These are phyloP conservation scores for Parafenestella ontariensis DNA, from an alignment of 2,329 filamentous ascomycete species.

Conservation along the genomic window DNA sequence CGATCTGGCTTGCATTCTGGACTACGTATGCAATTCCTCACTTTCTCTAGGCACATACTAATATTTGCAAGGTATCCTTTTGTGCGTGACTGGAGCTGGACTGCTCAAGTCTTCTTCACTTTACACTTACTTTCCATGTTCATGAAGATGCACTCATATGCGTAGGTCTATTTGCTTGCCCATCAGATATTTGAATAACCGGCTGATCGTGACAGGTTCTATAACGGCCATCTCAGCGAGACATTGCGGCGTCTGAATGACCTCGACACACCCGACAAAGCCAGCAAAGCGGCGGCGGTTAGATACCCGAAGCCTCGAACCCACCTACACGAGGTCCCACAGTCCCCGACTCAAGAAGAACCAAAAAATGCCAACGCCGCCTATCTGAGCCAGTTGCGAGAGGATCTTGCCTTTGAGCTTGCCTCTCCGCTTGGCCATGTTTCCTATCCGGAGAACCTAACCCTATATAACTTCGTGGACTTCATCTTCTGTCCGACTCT, in stretches of 20 bases:
- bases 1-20: slow-evolving; percentile 81
- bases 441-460: slow-evolving; percentile 90
- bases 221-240: slow-evolving; percentile 93
- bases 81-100: slow-evolving; percentile 90
- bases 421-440: slow-evolving; percentile 88
- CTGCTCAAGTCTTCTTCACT: slow-evolving; percentile 91
- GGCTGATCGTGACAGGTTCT: slow-evolving; percentile 67
- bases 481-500: slow-evolving; percentile 92
- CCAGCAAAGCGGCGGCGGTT: slow-evolving; percentile 73
- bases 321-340: slow-evolving; percentile 63
- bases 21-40: slow-evolving; percentile 60
- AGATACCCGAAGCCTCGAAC: slow-evolving; percentile 67
- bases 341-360: slow-evolving; percentile 54
- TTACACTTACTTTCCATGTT: slow-evolving; percentile 89
- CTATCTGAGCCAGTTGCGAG: slow-evolving; percentile 71
- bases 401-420: slow-evolving; percentile 87
- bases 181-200: no score
- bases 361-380: slow-evolving; percentile 47
- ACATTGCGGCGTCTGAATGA: slow-evolving; percentile 80
- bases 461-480: slow-evolving; percentile 80
- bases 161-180: slow-evolving; percentile 45
- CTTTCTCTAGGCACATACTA: not conserved
- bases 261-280: slow-evolving; percentile 78
- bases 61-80: slow-evolving; percentile 70
- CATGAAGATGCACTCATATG: slow-evolving; percentile 99